These are phyloP conservation scores for Trichocomaceae sp. DNA, from an alignment of 2,329 filamentous ascomycete genomes.

Conservation along the genomic window DNA sequence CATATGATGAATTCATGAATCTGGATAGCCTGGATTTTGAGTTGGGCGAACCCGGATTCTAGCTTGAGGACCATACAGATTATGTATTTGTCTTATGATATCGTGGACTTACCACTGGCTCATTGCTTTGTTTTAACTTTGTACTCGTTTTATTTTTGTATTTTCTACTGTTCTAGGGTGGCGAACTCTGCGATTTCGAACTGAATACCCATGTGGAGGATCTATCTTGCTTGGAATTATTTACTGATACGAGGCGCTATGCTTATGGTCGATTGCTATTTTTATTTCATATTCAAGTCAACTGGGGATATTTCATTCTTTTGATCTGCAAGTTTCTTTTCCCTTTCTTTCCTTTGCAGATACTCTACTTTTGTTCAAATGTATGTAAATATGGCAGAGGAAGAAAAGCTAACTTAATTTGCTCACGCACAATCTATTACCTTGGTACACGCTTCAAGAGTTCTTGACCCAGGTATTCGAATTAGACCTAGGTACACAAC, in stretches of 20 bases:
- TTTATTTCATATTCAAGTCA: neutral
- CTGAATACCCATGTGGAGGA: neutral
- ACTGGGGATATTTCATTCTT: neutral
- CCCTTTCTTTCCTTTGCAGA: neutral
- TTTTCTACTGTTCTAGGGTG: neutral
- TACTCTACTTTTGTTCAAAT: neutral
- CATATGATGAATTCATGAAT: slow-evolving; percentile 10
- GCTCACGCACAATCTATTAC: neutral
- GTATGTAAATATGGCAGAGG: neutral
- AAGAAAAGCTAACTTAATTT: neutral
- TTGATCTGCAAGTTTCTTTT: neutral
- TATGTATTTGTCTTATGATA: too few species aligned
- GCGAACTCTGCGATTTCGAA: neutral
- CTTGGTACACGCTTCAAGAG: neutral
- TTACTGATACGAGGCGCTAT: neutral
- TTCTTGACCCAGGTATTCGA: neutral
- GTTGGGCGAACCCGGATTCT: slow-evolving; percentile 3
- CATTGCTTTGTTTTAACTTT: neutral
- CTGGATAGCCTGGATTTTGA: slow-evolving; percentile 8
- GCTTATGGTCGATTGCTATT: neutral
- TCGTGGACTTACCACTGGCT: too few species aligned
- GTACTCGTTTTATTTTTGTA: neutral
- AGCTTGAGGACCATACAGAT: neutral
- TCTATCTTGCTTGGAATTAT: neutral
- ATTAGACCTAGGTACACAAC: neutral